Conservation (phyloP, 78 protist genomes). For the Dictyostelium intermedium region DNA sequence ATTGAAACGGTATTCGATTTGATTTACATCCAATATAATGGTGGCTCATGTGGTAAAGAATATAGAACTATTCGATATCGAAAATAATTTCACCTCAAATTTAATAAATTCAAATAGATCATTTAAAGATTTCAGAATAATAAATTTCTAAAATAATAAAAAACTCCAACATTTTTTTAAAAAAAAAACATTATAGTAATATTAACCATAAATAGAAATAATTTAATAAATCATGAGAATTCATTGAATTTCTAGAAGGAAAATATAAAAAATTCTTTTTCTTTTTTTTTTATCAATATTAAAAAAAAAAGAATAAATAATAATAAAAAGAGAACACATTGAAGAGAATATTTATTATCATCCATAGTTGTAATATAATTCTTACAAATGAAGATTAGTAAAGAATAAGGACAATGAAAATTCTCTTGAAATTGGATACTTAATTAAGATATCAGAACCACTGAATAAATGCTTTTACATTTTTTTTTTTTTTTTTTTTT, state of each 20-base stretch:
- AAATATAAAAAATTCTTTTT: not conserved
- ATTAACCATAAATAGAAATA: not conserved
- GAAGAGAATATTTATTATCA: too few relatives aligned
- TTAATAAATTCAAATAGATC: not conserved
- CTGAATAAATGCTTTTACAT: too few relatives aligned
- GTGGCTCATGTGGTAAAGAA: not conserved
- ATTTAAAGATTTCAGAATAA: not conserved
- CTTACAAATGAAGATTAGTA: too few relatives aligned
- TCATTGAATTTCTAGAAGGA: not conserved
- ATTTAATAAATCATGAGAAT: not conserved
- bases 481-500: too few relatives aligned
- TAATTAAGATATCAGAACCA: too few relatives aligned
- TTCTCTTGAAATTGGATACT: too few relatives aligned
- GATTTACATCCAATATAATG: not conserved
- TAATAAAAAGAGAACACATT: too few relatives aligned
- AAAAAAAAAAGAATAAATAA: too few relatives aligned
- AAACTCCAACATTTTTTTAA: not conserved
- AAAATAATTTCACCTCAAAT: not conserved
- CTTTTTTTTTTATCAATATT: too few relatives aligned
- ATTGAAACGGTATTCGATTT: not conserved
- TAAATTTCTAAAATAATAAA: not conserved
- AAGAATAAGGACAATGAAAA: too few relatives aligned
- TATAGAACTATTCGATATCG: not conserved
- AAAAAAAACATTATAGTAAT: not conserved
- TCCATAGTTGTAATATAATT: too few relatives aligned